Percentiles rank a stretch among this genome's conserved stretches.
phyloP scores from a whole-genome alignment of 202 grass and related monocot genomes.

The Panicum virgatum region DNA sequence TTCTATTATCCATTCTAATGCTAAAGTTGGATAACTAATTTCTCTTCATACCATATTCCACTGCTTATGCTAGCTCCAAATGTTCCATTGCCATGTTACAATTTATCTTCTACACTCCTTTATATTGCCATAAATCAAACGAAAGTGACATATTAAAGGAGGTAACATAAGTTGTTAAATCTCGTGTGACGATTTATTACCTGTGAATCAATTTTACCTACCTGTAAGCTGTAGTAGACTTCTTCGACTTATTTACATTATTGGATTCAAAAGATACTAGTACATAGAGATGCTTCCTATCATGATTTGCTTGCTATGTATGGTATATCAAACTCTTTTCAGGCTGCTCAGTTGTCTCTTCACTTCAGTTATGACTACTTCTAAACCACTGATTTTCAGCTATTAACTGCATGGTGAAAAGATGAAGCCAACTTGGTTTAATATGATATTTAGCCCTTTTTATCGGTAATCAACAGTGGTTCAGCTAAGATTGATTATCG shows the following conservation, averaged over 20 bases:
- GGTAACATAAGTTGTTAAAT: neutral
- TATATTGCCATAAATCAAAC: neutral
- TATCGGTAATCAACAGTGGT: neutral
- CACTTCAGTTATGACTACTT: neutral
- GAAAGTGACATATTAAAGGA: neutral
- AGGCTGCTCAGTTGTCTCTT: neutral
- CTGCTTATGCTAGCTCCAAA: neutral
- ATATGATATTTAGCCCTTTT: neutral
- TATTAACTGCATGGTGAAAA: neutral
- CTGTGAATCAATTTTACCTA: neutral
- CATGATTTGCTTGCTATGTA: constrained; percentile 11
- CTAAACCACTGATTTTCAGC: neutral
- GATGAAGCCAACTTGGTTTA: neutral
- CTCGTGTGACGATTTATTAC: constrained; percentile 4
- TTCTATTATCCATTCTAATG: neutral
- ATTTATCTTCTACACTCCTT: neutral
- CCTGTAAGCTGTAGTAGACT: neutral
- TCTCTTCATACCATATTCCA: neutral
- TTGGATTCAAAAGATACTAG: constrained; percentile 14
- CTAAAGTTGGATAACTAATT: neutral
- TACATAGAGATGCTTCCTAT: neutral
- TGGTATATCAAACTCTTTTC: neutral
- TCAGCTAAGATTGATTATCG: neutral
- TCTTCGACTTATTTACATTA: constrained; percentile 3
- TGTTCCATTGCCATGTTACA: neutral